Evolutionary conservation across 495 filamentous ascomycete genomes (phyloP).

Genomic region (Sphaerosporella brunnea): DNA sequence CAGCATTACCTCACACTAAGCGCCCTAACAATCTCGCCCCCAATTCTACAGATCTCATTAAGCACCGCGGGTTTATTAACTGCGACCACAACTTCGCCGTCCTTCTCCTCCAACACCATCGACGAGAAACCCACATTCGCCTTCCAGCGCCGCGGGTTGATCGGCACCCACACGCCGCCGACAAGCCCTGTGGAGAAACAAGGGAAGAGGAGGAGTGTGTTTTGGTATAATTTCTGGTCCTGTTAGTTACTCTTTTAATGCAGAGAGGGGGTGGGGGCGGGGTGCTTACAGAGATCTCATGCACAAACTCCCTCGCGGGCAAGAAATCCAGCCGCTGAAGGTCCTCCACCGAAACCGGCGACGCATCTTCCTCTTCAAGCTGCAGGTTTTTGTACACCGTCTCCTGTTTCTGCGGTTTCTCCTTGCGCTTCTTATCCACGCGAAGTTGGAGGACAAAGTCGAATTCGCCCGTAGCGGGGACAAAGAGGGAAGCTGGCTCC

Average conservation of each 20-base stretch:
- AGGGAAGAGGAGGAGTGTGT: constrained; percentile 45
- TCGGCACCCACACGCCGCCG: constrained; percentile 51
- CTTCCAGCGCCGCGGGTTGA: constrained; percentile 28
- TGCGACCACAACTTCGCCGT: constrained; percentile 17
- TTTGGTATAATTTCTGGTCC: constrained; percentile 33
- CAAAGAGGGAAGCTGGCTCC: constrained; percentile 47
- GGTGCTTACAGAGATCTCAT: constrained; percentile 14
- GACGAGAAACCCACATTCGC: constrained; percentile 23
- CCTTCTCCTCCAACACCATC: background rate
- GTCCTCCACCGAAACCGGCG: background rate
- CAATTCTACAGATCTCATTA: constrained; percentile 59
- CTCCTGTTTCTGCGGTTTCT: constrained; percentile 9
- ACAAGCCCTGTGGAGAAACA: constrained; percentile 33
- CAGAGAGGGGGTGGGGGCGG: too few species aligned
- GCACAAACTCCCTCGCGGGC: constrained; percentile 7
- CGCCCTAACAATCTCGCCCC: constrained; percentile 40
- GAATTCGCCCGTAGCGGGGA: constrained; percentile 50
- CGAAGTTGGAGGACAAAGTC: constrained; percentile 67
- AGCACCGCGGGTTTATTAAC: constrained; percentile 60
- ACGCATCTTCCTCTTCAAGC: constrained; percentile 13
- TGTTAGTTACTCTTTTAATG: too few species aligned
- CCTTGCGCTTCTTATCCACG: constrained; percentile 30
- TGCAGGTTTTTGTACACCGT: constrained; percentile 60
- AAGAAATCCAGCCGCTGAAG: constrained; percentile 16
- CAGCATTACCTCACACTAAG: too few species aligned